A percentile compares a stretch with the other conserved stretches of the same genome.
Conservation (phyloP, 352 stramenopile genomes). For the Globisporangium recalcitrans region DNA sequence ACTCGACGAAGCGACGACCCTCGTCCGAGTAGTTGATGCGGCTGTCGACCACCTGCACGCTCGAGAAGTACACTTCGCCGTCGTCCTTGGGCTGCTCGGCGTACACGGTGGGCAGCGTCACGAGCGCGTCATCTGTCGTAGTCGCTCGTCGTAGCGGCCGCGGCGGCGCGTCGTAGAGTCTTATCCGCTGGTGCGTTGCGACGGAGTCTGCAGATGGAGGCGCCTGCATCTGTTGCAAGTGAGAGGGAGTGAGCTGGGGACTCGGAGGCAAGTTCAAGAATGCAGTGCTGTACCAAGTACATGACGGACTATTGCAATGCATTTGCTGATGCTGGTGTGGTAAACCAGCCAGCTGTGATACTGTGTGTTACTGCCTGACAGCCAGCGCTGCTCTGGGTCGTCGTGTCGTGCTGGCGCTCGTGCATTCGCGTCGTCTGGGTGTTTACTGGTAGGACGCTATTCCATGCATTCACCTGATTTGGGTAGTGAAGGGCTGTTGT, state of each 20-base stretch:
- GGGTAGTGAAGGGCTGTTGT: not conserved
- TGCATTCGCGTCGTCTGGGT: constrained; percentile 6
- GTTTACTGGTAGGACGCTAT: not conserved
- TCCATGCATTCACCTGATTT: not conserved
- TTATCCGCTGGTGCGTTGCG: not conserved
- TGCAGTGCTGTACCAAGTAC: not conserved
- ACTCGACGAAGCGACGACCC: constrained; percentile 34
- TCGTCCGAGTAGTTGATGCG: constrained; percentile 15
- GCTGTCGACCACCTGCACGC: constrained; percentile 14
- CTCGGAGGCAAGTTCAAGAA: not conserved
- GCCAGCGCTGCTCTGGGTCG: not conserved
- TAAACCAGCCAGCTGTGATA: not conserved
- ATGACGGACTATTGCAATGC: not conserved
- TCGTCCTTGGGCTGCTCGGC: constrained; percentile 1
- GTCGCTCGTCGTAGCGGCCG: not conserved
- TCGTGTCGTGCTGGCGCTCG: constrained; percentile 2
- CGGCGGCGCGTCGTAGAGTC: constrained; percentile 11
- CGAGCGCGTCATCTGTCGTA: not conserved
- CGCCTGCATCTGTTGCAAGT: constrained; percentile 2
- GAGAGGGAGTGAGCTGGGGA: not conserved
- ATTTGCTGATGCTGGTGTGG: not conserved
- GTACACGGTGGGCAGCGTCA: not conserved
- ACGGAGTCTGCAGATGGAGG: not conserved
- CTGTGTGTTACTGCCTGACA: constrained; percentile 2
- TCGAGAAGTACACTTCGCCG: constrained; percentile 12